These are phyloP conservation scores for Calonectria hawksworthii DNA, from an alignment of 2,329 filamentous ascomycete genomes.

Conservation along the genomic window DNA sequence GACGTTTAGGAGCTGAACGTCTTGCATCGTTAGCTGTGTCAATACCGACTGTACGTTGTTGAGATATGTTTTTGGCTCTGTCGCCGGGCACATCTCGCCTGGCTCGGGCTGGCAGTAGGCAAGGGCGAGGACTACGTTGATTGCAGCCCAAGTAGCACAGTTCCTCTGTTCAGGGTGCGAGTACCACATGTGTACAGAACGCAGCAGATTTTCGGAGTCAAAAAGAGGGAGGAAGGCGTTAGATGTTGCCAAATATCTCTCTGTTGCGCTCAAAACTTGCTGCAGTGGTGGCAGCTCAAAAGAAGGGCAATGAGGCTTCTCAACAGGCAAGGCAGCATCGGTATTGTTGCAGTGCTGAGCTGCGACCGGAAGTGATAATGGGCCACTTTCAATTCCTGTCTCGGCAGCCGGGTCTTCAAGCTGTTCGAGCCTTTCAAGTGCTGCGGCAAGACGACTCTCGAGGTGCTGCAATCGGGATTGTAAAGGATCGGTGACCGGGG, in stretches of 20 bases:
- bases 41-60: conserved; percentile 31
- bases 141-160: conserved; percentile 21
- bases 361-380: not conserved
- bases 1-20: conserved; percentile 15
- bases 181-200: conserved; percentile 18
- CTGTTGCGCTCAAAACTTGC: not conserved
- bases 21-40: not conserved
- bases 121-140: conserved; percentile 31
- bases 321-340: not conserved
- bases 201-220: not conserved
- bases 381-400: not conserved
- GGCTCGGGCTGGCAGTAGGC: conserved; percentile 13
- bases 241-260: not conserved
- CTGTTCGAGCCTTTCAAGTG: not conserved
- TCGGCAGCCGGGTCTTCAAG: not conserved
- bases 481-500: not conserved
- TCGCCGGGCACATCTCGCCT: rapidly evolving
- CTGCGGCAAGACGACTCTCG: not conserved
- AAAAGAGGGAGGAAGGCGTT: conserved; percentile 32
- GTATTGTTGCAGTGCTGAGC: not conserved
- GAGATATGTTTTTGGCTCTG: not conserved
- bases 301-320: not conserved
- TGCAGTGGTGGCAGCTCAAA: not conserved
- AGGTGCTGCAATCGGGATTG: not conserved
- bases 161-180: not conserved